Evolutionary conservation across 805 yeast genomes (phyloP), one percentile per base, ranked within the genome.

Genomic region (Yarrowia divulgata): DNA sequence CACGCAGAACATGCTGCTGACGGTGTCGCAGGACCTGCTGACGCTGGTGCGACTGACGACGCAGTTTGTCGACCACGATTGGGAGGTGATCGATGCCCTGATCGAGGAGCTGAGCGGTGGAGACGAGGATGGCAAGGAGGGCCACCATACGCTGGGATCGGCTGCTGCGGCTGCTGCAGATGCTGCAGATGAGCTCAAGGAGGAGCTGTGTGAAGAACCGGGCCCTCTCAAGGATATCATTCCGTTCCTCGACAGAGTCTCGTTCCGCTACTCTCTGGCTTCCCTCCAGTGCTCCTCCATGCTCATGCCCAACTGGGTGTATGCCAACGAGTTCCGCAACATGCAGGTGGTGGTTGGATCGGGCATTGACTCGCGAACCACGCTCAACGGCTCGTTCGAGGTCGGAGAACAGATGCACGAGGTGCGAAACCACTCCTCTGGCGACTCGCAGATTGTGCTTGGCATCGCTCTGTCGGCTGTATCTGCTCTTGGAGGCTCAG

Each of bases 261-360:
- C 66, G 18, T 60, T 60, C 52, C 45, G 46, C 19, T 60, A 60
- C 66, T 23, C 66, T 13, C 52, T 60, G 4, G 12, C 66, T 0
- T 60, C 66, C 1, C 42, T 60, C 9, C 66, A 60, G 13, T 60
- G 66, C 14, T 60, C 66, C 8, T 34, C 66, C 42, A 32, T 45
- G 18, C 50, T 60, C 19, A 60, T 60, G 50, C 66, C 66, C 46
- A 43, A 60, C 18, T 60, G 66, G 66, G 52, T 43, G 50, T 60
- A 60, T 45, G 66, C 66, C 42, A 60, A 60, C 66, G 66, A 60
- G 52, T 45, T 60, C 34, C 13, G 66, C 1, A 60, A 60, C 66
- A 32, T 60, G 66, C 42, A 18, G 50, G 34, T 60, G 12, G 66
- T 60, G 13, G 42, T 60, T 34, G 66, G 66, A 1, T 60, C 66